Conservation (phyloP, 202 grass and related monocot genomes). For the Panicum virgatum region DNA sequence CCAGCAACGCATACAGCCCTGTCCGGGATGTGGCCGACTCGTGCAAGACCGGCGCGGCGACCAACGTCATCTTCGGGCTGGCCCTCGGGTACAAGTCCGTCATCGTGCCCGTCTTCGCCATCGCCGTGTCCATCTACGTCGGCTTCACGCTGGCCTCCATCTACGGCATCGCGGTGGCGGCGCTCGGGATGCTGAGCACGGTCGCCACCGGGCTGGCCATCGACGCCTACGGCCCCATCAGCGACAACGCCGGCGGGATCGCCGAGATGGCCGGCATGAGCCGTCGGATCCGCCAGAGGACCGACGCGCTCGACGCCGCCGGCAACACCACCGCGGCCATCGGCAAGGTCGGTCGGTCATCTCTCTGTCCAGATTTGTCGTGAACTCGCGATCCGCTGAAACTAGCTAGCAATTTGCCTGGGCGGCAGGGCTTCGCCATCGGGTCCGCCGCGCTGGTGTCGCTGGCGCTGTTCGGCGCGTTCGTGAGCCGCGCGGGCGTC, state of each 20-base stretch:
- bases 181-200: slow-evolving; percentile 63
- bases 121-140: slow-evolving; percentile 57
- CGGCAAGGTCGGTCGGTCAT: too few species aligned
- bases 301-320: slow-evolving; percentile 56
- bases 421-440: slow-evolving; percentile 49
- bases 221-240: slow-evolving; percentile 56
- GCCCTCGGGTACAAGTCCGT: slow-evolving; percentile 64
- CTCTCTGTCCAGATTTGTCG: too few species aligned
- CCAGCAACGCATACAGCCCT: slow-evolving; percentile 58
- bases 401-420: too few species aligned
- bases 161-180: slow-evolving; percentile 58
- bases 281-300: slow-evolving; percentile 44
- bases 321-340: slow-evolving; percentile 62
- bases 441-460: slow-evolving; percentile 58
- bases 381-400: too few species aligned
- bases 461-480: slow-evolving; percentile 63
- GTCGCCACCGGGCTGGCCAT: slow-evolving; percentile 53
- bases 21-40: slow-evolving; percentile 56
- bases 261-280: slow-evolving; percentile 68
- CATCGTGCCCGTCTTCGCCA: slow-evolving; percentile 55
- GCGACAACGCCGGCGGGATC: slow-evolving; percentile 62
- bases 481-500: slow-evolving; percentile 45
- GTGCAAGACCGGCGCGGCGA: slow-evolving; percentile 53
- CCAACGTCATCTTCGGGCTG: slow-evolving; percentile 58
- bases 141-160: slow-evolving; percentile 75